Base-by-base conservation (phyloP, 495 filamentous ascomycete species). In the Penicillium paxilli region DNA sequence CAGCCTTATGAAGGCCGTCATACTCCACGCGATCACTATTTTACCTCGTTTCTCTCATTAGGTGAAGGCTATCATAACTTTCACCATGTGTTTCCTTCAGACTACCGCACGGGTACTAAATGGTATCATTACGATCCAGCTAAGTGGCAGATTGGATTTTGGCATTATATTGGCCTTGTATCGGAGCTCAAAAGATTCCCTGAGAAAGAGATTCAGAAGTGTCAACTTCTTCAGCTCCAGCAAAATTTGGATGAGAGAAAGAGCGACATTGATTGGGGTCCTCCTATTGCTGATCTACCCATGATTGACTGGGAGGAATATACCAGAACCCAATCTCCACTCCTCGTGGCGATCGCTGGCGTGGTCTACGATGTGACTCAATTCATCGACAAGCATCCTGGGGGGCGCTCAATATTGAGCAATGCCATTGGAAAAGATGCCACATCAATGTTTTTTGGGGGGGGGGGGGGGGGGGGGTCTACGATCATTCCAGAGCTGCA, bases 11-110 rank as follows among this genome's bases (percentile, higher is more conserved):
- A 40, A 5, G 42, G 7, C 2, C 17, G 9, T 1, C 21, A 7
- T 8, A 45, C 54, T 0, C 23, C 59, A 4, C 25, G 51, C 14
- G 47, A 55, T 17, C 28, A 5, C 8, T 44, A 6, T 1, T 24
- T 52, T 2, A 40, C 48, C 32, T 54, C 51, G 4, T 20, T 61
- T 7, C 8, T 94, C 44, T 96, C 92, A 42, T 87, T 94, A 21
- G 92, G 92, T 35, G 92, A 98, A 70, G 92, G 92, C 44, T 96
- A 96, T 76, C 92, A 97, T 80, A 96, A 95, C 76, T 98, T 96
- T 83, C 92, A 98, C 78, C 92, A 98, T 80, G 92, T 96, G 68
- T 96, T 96, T 76, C 92, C 92, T 37, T 90, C 87, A 10, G 92
- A 98, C 73, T 96, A 96, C 84, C 90, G 92, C 66, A 96, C 96